Conservation (phyloP, 83 land plant species). For the Thuja plicata region DNA sequence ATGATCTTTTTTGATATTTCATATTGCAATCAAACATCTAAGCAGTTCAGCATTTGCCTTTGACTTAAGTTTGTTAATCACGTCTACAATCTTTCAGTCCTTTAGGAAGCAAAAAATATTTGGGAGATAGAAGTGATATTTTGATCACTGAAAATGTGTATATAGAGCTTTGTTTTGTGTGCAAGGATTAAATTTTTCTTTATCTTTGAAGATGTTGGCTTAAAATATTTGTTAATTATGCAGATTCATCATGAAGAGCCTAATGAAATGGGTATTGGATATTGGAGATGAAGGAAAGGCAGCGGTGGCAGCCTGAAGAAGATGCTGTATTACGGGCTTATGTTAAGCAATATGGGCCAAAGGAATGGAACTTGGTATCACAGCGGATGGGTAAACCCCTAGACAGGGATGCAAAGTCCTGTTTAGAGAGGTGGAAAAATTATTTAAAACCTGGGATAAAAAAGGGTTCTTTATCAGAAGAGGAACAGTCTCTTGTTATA, state of each 20-base stretch:
- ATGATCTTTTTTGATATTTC: neutral
- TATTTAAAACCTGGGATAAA: constrained; percentile 86
- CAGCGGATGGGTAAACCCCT: constrained; percentile 64
- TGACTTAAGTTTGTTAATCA: neutral
- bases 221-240: constrained; percentile 1
- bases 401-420: constrained; percentile 78
- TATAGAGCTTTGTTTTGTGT: neutral
- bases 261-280: constrained; percentile 22
- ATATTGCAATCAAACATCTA: neutral
- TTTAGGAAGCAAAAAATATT: neutral
- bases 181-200: neutral
- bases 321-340: constrained; percentile 63
- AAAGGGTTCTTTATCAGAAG: constrained; percentile 75
- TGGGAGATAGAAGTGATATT: neutral
- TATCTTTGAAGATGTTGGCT: neutral
- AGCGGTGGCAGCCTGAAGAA: constrained; percentile 73
- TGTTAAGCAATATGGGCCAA: constrained; percentile 68
- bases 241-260: neutral
- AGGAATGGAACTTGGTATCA: constrained; percentile 76
- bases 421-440: constrained; percentile 85
- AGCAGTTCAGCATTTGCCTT: neutral
- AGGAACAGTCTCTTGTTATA: constrained; percentile 74
- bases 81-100: neutral
- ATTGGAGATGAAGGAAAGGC: constrained; percentile 72
- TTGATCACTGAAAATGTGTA: neutral